phyloP scores from a whole-genome alignment of 2,329 filamentous ascomycete species.

The Cladosporium velox region DNA sequence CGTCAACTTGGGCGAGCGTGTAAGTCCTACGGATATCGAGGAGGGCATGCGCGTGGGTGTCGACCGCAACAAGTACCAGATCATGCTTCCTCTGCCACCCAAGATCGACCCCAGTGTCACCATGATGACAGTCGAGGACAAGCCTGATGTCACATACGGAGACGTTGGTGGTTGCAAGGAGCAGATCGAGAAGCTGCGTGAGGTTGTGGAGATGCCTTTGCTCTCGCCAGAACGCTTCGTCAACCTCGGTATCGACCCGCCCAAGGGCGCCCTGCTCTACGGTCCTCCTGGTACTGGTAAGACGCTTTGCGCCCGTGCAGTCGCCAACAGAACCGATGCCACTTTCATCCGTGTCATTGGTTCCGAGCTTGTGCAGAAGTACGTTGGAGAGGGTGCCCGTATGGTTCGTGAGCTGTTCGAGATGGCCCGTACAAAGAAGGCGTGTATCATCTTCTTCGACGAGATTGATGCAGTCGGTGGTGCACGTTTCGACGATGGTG shows the following conservation, averaged over 20 bases:
- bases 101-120: slow-evolving; percentile 99
- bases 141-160: slow-evolving; percentile 97
- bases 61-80: slow-evolving; percentile 99
- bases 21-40: slow-evolving; percentile 97
- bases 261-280: slow-evolving; percentile 95
- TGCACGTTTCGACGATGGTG: slow-evolving; percentile 93
- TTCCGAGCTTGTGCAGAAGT: slow-evolving; percentile 97
- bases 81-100: slow-evolving; percentile 89
- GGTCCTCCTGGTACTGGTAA: slow-evolving; percentile 98
- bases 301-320: slow-evolving; percentile 94
- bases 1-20: slow-evolving; percentile 93
- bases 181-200: slow-evolving; percentile 97
- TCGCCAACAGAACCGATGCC: slow-evolving; percentile 95
- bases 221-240: slow-evolving; percentile 96
- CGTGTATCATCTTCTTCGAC: slow-evolving; percentile 99
- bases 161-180: slow-evolving; percentile 99
- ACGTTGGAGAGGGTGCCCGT: slow-evolving; percentile 94
- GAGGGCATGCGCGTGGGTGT: slow-evolving; percentile 98
- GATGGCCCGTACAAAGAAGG: slow-evolving; percentile 99
- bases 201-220: slow-evolving; percentile 98
- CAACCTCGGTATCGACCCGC: slow-evolving; percentile 97
- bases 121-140: slow-evolving; percentile 99
- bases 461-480: slow-evolving; percentile 97
- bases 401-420: slow-evolving; percentile 99
- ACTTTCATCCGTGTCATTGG: slow-evolving; percentile 99